Evolutionary conservation across 306 rosid genomes (phyloP), one percentile per base, ranked within the genome.

Genomic region (Hippophae gyantsensis): DNA sequence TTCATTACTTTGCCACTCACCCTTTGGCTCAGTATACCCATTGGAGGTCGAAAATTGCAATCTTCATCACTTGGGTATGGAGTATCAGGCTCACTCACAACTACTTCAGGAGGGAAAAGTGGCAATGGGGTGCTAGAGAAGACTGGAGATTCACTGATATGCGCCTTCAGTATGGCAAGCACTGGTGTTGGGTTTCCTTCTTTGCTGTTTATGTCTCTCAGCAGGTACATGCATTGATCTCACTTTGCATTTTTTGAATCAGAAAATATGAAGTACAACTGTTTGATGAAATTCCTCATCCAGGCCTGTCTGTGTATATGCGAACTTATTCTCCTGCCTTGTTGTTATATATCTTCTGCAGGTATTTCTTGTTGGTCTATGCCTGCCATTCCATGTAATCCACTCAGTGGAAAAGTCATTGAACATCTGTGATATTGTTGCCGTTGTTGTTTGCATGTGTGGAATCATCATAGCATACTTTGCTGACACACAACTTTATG

Each of bases 111-210:
- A 75, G 98, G 58, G 98, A 92, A 49, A 70, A 56, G 10, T 92
- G 98, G 98, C 86, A 85, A 44, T 83, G 89, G 96, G 98, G 98
- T 48, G 84, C 82, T 3, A 85, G 86, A 64, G 89, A 92, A 65
- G 98, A 92, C 64, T 92, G 98, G 98, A 81, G 98, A 71, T 87
- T 92, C 77, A 76, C 87, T 13, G 87, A 85, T 58, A 78, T 92
- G 98, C 74, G 79, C 41, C 68, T 54, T 12, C 96, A 78, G 51
- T 83, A 87, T 62, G 96, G 89, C 2, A 76, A 67, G 1, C 78
- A 71, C 10, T 92, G 98, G 98, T 85, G 96, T 92, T 92, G 96
- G 95, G 43, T 82, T 66, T 92, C 96, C 25, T 87, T 92, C 76
- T 83, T 92, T 60, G 76, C 86, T 25, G 79, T 92, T 74, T 92